Conservation (phyloP, 768 basidiomycete genomes). For the Trametes maxima region DNA sequence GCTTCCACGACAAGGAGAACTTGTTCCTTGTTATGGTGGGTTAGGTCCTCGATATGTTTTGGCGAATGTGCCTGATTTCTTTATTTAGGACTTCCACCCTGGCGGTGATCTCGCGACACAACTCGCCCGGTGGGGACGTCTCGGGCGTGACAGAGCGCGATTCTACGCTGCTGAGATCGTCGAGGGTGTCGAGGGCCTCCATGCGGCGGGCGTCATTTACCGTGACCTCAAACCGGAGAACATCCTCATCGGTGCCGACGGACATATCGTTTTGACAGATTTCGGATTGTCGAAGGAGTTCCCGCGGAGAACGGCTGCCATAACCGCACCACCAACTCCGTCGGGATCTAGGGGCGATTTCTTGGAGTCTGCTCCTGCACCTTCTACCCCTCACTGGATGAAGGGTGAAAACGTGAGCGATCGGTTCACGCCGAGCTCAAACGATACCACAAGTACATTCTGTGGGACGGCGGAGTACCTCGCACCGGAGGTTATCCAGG, state of each 20-base stretch:
- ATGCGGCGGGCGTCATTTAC: slow-evolving; percentile 94
- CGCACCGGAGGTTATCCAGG: slow-evolving; percentile 95
- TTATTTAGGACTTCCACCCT: slow-evolving; percentile 82
- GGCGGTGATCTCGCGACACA: slow-evolving; percentile 98
- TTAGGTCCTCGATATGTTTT: slow-evolving; percentile 13
- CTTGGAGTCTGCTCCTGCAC: slow-evolving; percentile 39
- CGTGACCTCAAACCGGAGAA: slow-evolving; percentile 97
- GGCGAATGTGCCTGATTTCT: background rate
- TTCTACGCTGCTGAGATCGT: slow-evolving; percentile 99
- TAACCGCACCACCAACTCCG: slow-evolving; percentile 61
- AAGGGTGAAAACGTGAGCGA: slow-evolving; percentile 60
- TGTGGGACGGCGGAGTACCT: slow-evolving; percentile 97
- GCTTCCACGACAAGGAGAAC: slow-evolving; percentile 98
- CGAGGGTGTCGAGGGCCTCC: slow-evolving; percentile 93
- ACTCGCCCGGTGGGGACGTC: slow-evolving; percentile 91
- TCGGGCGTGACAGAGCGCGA: slow-evolving; percentile 91
- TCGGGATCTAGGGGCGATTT: slow-evolving; percentile 54
- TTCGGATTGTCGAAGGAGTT: slow-evolving; percentile 96
- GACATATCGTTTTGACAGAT: slow-evolving; percentile 96
- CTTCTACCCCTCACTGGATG: slow-evolving; percentile 76
- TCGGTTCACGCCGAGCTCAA: slow-evolving; percentile 59
- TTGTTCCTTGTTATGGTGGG: slow-evolving; percentile 92
- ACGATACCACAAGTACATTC: slow-evolving; percentile 81
- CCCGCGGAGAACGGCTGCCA: slow-evolving; percentile 51
- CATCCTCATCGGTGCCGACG: slow-evolving; percentile 90